phyloP scores from a whole-genome alignment of 805 yeast species.

The Cyberlindnera americana region DNA sequence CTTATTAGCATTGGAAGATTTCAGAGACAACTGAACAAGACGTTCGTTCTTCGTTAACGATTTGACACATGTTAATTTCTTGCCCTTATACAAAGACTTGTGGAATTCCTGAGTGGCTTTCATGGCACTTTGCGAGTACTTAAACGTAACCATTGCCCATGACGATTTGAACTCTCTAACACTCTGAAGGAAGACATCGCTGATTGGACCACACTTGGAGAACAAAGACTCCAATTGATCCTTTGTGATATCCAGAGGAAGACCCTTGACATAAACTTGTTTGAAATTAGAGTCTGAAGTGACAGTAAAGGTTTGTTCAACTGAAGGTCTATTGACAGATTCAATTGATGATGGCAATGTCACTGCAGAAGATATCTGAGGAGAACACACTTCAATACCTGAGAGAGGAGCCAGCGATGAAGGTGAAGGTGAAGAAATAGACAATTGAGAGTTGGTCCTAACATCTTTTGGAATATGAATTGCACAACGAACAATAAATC shows the following conservation, averaged over 20 bases:
- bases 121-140: constrained; percentile 42
- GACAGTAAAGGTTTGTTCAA: too few species aligned
- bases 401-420: background rate
- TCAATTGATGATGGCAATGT: too few species aligned
- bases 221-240: constrained; percentile 43
- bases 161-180: constrained; percentile 29
- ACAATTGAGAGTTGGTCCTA: constrained; percentile 8
- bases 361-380: too few species aligned
- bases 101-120: constrained; percentile 36
- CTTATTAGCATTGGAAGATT: constrained; percentile 2
- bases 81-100: constrained; percentile 27
- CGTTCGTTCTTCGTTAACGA: constrained; percentile 28
- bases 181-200: constrained; percentile 49
- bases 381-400: too few species aligned
- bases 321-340: too few species aligned
- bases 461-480: constrained; percentile 35
- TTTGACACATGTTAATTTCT: constrained; percentile 28
- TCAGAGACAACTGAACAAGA: constrained; percentile 10
- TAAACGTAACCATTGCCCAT: constrained; percentile 50
- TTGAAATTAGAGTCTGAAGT: constrained; percentile 9
- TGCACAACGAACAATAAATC: constrained; percentile 34
- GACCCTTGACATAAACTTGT: constrained; percentile 45
- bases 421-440: background rate
- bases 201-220: constrained; percentile 44
- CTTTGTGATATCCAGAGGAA: constrained; percentile 39